These are phyloP conservation scores for Harringtonia aguacate DNA, from an alignment of 2,329 filamentous ascomycete genomes.

Conservation along the genomic window DNA sequence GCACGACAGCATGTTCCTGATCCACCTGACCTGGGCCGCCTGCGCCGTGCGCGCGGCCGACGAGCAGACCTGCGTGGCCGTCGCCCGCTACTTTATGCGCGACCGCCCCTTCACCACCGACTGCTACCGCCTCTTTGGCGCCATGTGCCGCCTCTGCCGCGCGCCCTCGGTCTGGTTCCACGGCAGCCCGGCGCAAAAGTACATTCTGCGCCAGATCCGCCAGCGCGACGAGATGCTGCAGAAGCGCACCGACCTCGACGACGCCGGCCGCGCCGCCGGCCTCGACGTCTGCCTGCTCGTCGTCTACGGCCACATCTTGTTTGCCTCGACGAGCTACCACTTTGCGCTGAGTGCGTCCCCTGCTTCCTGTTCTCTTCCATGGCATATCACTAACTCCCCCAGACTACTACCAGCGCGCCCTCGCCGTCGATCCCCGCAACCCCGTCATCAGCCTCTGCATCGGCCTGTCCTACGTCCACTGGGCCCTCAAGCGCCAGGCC, in stretches of 20 bases:
- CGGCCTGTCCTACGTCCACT: slow-evolving; percentile 76
- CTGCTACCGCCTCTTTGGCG: slow-evolving; percentile 71
- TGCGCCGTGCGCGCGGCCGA: slow-evolving; percentile 78
- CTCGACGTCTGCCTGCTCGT: slow-evolving; percentile 76
- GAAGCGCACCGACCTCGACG: slow-evolving; percentile 27
- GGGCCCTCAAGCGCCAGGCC: slow-evolving; percentile 77
- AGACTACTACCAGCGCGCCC: slow-evolving; percentile 76
- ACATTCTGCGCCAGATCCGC: slow-evolving; percentile 83
- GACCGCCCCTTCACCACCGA: slow-evolving; percentile 72
- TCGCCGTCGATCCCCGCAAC: slow-evolving; percentile 65
- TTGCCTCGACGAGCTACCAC: slow-evolving; percentile 71
- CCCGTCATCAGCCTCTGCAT: slow-evolving; percentile 71
- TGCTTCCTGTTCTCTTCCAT: background rate
- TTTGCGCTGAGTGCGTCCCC: slow-evolving; percentile 58
- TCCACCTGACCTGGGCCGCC: slow-evolving; percentile 69
- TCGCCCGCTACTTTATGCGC: slow-evolving; percentile 75
- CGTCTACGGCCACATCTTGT: slow-evolving; percentile 83
- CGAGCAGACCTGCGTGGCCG: slow-evolving; percentile 60
- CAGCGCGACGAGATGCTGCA: slow-evolving; percentile 64
- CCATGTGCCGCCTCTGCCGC: slow-evolving; percentile 66
- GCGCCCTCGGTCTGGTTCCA: slow-evolving; percentile 64
- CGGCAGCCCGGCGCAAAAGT: slow-evolving; percentile 77
- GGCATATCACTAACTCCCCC: background rate
- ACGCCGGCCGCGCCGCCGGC: slow-evolving; percentile 4
- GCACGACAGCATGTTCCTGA: slow-evolving; percentile 57